Percentiles rank a stretch among this genome's conserved stretches.
Evolutionary conservation across 2,329 filamentous ascomycete genomes (phyloP).

Genomic region (Fusarium staphyleae): DNA sequence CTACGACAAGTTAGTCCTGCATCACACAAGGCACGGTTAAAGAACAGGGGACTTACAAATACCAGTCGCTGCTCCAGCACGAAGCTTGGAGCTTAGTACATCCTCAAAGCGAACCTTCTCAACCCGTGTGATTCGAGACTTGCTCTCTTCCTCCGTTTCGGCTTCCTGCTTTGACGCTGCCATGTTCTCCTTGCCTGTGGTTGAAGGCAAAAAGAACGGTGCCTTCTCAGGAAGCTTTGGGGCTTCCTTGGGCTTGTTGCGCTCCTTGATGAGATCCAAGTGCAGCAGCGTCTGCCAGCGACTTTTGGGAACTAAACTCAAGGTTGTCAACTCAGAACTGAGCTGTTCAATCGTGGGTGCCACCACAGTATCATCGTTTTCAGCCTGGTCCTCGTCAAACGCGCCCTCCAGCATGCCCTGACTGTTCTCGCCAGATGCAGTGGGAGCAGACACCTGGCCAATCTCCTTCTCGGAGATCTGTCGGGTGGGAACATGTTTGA

Average conservation of each 20-base stretch:
- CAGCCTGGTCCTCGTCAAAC: slow-evolving; percentile 64
- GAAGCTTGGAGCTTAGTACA: slow-evolving; percentile 64
- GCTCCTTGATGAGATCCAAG: slow-evolving; percentile 87
- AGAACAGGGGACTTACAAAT: slow-evolving; percentile 62
- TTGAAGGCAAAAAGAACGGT: slow-evolving; percentile 88
- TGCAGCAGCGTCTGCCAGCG: slow-evolving; percentile 95
- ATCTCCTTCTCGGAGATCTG: slow-evolving; percentile 84
- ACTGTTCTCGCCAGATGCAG: slow-evolving; percentile 82
- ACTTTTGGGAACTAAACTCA: slow-evolving; percentile 88
- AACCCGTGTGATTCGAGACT: slow-evolving; percentile 73
- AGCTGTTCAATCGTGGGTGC: slow-evolving; percentile 76
- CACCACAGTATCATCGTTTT: slow-evolving; percentile 61
- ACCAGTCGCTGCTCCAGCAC: slow-evolving; percentile 58
- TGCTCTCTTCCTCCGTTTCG: slow-evolving; percentile 53
- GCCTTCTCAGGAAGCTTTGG: slow-evolving; percentile 93
- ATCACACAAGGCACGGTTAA: background rate
- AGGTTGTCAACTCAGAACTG: slow-evolving; percentile 80
- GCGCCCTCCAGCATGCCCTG: slow-evolving; percentile 78
- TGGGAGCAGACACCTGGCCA: slow-evolving; percentile 69
- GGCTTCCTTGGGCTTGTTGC: slow-evolving; percentile 92
- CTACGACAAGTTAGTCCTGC: slow-evolving; percentile 48
- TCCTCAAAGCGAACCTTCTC: slow-evolving; percentile 66
- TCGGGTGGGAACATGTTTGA: slow-evolving; percentile 84
- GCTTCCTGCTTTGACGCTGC: slow-evolving; percentile 47
- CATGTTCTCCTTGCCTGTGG: slow-evolving; percentile 56